Evolutionary conservation across 345 rosid species (phyloP), one percentile per base, ranked within the genome.

Genomic region (Corchorus capsularis): DNA sequence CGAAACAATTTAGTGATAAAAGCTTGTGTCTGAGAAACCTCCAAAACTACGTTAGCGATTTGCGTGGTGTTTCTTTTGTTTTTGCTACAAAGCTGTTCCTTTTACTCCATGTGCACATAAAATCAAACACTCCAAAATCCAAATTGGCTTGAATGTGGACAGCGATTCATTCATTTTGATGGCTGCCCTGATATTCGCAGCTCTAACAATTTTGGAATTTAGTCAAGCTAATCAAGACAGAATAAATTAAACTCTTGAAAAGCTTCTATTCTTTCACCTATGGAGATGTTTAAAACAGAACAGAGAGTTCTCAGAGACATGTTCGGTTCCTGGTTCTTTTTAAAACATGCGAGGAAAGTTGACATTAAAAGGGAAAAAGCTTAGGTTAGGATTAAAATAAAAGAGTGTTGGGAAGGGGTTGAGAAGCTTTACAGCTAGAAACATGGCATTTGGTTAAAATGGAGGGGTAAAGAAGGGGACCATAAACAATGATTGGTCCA

Each of bases 401-500:
- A 27, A 27, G 71, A 47, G 54, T 45, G 41, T 43, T 62, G 9
- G 9, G 34, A n/a, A 50, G 81, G 52, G 15, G 17, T 56, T 69
- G 37, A 56, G 60, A 47, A 20, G 11, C 77, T 79, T 81, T 81
- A 83, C 88, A 83, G 88, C 82, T 83, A 83, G 78, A 68, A 77
- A 79, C 67, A 72, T n/a, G 77, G 71, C 67, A 11, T 56, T 71
- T 11, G 79, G 43, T 52, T 76, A 15, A 69, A 19, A 27, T 22
- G 46, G 15, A 4, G 32, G 34, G 17, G 45, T 20, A 6, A 53
- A 72, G 73, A 32, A 55, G 71, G 71, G 65, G 74, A 72, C 77
- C 82, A 66, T 61, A 34, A 34, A 7, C 32, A 20, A 65, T 47
- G 60, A 47, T n/a, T 64, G 83, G 72, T 78, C 77, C 83, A 68